Percentiles rank a stretch among this genome's conserved stretches.
These are phyloP conservation scores for Cryoendolithus antarcticus DNA, from an alignment of 2,329 filamentous ascomycete genomes.

Conservation along the genomic window DNA sequence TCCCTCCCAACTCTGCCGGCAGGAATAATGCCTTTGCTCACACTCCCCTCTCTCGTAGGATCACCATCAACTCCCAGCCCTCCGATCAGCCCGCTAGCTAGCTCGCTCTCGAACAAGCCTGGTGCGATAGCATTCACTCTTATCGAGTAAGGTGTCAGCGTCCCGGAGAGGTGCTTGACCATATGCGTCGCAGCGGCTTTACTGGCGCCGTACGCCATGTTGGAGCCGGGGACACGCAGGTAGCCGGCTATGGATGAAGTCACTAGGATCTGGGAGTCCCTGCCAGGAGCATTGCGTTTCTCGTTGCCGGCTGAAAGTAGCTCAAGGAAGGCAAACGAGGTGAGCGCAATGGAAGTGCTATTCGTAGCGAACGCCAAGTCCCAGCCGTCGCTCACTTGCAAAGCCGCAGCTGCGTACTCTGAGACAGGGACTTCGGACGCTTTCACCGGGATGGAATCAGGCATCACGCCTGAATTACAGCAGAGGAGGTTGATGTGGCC, in stretches of 20 bases:
- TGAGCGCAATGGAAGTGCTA: slow-evolving; percentile 25
- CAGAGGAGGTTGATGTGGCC: slow-evolving; percentile 25
- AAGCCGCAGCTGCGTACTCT: slow-evolving; percentile 12
- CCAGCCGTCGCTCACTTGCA: slow-evolving; percentile 12
- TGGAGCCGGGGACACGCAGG: slow-evolving; percentile 25
- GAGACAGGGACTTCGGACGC: slow-evolving; percentile 6
- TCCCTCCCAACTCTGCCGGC: slow-evolving; percentile 45
- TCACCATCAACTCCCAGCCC: slow-evolving; percentile 12
- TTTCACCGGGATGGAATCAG: slow-evolving; percentile 2
- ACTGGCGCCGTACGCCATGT: slow-evolving; percentile 30
- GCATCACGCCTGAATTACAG: slow-evolving; percentile 26
- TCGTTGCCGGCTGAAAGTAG: slow-evolving; percentile 31
- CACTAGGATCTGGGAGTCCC: slow-evolving; percentile 33
- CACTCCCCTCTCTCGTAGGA: slow-evolving; percentile 28
- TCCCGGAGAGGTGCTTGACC: slow-evolving; percentile 36
- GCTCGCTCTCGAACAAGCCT: slow-evolving; percentile 50
- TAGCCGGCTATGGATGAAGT: slow-evolving; percentile 36
- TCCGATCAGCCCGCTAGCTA: slow-evolving; percentile 40
- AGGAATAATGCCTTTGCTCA: slow-evolving; percentile 39
- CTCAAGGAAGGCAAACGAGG: slow-evolving; percentile 28
- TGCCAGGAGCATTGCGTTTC: slow-evolving; percentile 17
- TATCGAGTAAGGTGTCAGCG: slow-evolving; percentile 29
- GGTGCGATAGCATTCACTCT: slow-evolving; percentile 42
- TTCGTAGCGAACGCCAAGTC: slow-evolving; percentile 19
- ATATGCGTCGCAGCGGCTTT: slow-evolving; percentile 39